Evolutionary conservation across 345 rosid genomes (phyloP).

Genomic region (Erucastrum elatum): DNA sequence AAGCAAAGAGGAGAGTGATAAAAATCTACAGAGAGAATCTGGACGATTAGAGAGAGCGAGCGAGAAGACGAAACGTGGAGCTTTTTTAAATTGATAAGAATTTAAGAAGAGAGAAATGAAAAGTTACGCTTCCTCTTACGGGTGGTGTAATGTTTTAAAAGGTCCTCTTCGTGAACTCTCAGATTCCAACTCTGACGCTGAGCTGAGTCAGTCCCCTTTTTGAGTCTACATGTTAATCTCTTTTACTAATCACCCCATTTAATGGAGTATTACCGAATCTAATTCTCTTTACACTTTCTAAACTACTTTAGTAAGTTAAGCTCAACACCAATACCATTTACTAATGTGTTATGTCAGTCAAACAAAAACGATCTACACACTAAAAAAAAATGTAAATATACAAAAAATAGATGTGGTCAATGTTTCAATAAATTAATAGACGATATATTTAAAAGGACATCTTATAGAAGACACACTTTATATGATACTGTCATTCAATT

Average conservation of each 20-base stretch:
- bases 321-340: no score
- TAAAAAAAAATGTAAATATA: no score
- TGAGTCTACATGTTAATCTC: conserved; percentile 12
- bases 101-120: background rate
- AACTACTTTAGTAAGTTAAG: background rate
- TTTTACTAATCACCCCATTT: background rate
- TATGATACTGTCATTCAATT: no score
- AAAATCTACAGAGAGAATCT: background rate
- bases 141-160: conserved; percentile 2
- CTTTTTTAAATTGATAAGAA: background rate
- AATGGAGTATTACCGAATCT: background rate
- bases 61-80: conserved; percentile 13
- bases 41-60: background rate
- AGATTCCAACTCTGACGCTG: conserved; percentile 29
- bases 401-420: no score
- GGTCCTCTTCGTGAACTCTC: conserved; percentile 4
- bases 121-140: background rate
- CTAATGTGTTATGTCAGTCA: no score
- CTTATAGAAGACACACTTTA: no score
- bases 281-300: background rate
- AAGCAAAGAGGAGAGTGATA: conserved; percentile 2
- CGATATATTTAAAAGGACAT: no score
- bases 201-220: conserved; percentile 26
- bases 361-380: no score
- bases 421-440: no score